Base-by-base conservation (phyloP, 768 basidiomycete species). In the Podaxis sp. region DNA sequence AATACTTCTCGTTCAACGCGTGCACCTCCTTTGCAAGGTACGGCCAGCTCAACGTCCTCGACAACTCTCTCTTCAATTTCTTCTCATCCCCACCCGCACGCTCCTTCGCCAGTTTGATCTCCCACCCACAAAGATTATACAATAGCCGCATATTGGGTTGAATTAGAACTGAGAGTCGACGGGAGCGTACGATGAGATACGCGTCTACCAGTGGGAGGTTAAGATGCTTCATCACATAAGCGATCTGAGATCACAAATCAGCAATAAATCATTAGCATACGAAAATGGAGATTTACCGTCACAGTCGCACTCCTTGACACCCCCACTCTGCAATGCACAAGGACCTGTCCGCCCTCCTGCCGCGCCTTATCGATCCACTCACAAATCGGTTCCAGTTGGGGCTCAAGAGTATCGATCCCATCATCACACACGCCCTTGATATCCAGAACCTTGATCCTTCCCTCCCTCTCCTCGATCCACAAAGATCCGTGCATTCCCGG, bases 311-410 rank as follows among this genome's bases (percentile, higher is more conserved):
- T 93, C 64, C 96, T 79, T 49, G 90, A 93, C 48, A 99, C 96
- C n/a, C 96, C 96, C n/a, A 99, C 96, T n/a, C 95, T 84, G 74
- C 96, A 99, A 75, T 99, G 96, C 7, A 99, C 95, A 57, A 99
- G 81, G 38, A 96, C 89, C 71, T 92, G 91, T 2, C 96, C 96
- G 6, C 96, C 95, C 55, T 87, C 84, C 38, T 77, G 74, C 44
- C 93, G 79, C 48, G 95, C 96, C 56, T 84, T 82, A 69, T 96
- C 94, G 68, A 99, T 98, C 93, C 95, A 98, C 52, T 88, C 89
- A 70, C 94, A 94, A 46, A 96, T 92, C 2, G 90, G 88, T 63
- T 87, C 87, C 36, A 99, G 82, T 74, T 95, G 89, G 5, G 92
- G 93, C 69, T 93, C 89, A 30, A 99, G 84, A 30, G 92, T 93